phyloP scores from a whole-genome alignment of 2,329 filamentous ascomycete genomes.

The Ramularia collo-cygni region DNA sequence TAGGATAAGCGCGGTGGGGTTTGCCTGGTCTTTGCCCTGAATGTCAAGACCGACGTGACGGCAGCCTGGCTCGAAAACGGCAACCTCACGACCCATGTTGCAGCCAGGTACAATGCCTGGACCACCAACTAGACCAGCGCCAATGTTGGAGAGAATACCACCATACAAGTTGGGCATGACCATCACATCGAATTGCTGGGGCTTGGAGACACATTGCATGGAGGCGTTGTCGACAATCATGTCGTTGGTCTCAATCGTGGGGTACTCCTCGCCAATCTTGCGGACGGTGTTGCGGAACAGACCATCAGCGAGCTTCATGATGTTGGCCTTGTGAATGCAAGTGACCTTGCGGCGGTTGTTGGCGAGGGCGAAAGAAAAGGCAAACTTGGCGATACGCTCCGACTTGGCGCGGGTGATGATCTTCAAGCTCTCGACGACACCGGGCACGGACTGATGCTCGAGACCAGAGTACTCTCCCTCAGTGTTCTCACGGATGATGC shows the following conservation, averaged over 20 bases:
- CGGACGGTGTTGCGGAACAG: slow-evolving; percentile 98
- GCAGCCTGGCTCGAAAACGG: slow-evolving; percentile 98
- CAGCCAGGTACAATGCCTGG: slow-evolving; percentile 95
- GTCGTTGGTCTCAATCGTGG: slow-evolving; percentile 91
- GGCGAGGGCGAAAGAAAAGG: slow-evolving; percentile 93
- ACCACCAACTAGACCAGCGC: slow-evolving; percentile 91
- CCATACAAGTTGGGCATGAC: slow-evolving; percentile 99
- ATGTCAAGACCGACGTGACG: slow-evolving; percentile 99
- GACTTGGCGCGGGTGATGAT: slow-evolving; percentile 99
- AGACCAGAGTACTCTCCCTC: slow-evolving; percentile 99
- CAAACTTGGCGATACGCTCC: slow-evolving; percentile 98
- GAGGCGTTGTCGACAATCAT: slow-evolving; percentile 99
- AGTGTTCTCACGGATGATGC: slow-evolving; percentile 99
- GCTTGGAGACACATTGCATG: slow-evolving; percentile 95
- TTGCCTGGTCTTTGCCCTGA: slow-evolving; percentile 99
- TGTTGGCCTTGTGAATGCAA: slow-evolving; percentile 99
- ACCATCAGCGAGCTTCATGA: slow-evolving; percentile 99
- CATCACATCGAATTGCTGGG: slow-evolving; percentile 99
- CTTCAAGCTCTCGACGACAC: slow-evolving; percentile 98
- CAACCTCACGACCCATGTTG: slow-evolving; percentile 98
- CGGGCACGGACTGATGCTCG: slow-evolving; percentile 93
- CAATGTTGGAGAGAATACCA: slow-evolving; percentile 98
- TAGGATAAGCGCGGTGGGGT: slow-evolving; percentile 91
- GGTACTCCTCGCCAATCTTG: slow-evolving; percentile 87
- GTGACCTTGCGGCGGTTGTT: slow-evolving; percentile 99